Evolutionary conservation across 2,329 filamentous ascomycete species (phyloP), one percentile per base, ranked within the genome.

Genomic region (Shiraia bambusicola): DNA sequence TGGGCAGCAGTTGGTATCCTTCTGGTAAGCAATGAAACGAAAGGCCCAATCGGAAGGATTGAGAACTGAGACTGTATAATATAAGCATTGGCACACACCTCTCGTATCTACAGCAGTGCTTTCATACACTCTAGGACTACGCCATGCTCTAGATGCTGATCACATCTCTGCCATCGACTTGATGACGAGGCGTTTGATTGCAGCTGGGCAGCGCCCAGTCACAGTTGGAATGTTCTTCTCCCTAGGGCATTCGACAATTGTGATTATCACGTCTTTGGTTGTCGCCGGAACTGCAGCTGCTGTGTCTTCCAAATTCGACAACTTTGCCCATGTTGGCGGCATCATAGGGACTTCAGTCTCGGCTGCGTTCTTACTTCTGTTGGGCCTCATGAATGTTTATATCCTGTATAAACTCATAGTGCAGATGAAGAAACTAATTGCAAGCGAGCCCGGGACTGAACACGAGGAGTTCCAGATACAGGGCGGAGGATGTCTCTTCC

Each of bases 141-240:
- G 92, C 29, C 92, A 97, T 74, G 92, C 92, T n/a, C 81, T 97
- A 31, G 93, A 97, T 62, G 93, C 92, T n/a, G 92, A 97, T 69
- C 93, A 97, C 63, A 88, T 88, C 51, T 83, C 81, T 28, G 92
- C 91, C 50, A 98, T 97, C 59, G 92, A 97, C 69, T 79, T 97
- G 27, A 95, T 94, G 84, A 97, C 93, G 1, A 80, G 93, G 3
- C 83, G 92, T 6, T 80, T 97, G 16, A 82, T 97, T 27, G 91
- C 91, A 0, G 81, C 87, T 0, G 90, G 89, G 13, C 88, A 93
- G 62, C 81, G 82, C 2, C 91, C 92, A 2, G 90, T 94, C 9
- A 92, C 91, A 0, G 92, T 97, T 1, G 93, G 92, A 30, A 95
- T 89, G 1, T 97, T 88, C 66, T 97, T 98, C 74, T 92, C 87